Base-by-base conservation (phyloP, 371 early-diverging fungal genomes). In the Phascolomyces articulosus region DNA sequence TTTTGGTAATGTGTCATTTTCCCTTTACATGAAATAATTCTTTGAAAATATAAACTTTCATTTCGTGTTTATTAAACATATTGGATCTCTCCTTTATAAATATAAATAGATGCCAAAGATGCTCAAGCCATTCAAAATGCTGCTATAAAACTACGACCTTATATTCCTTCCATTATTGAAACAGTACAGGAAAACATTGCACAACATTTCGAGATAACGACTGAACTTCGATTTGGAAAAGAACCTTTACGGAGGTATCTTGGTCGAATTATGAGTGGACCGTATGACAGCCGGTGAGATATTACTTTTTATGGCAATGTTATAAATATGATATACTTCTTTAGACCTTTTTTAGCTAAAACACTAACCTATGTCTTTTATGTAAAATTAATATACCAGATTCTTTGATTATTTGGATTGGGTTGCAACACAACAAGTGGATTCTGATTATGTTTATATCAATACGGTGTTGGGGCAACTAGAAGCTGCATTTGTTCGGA, bases 181-280 rank as follows among this genome's bases (percentile, higher is more conserved):
- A 87, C 88, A 20, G 90, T 90, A 61, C 89, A 89, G 66, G 53
- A 55, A 40, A 85, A 86, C 58, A 74, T 92, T 21, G 78, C 77
- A 61, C 60, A 80, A 77, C 68, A 73, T 60, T 81, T 86, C 67
- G 76, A 90, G 57, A 79, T 82, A 58, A 84, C 86, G 67, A 84
- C 85, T 31, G 90, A 90, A 58, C 90, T 93, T 74, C 86, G 85
- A 66, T 91, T 91, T 82, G 85, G 93, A 65, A 93, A 92, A 66
- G 84, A 89, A 60, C 85, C 91, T 69, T 73, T 93, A 59, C 67
- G 73, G 41, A 88, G 87, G 62, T 94, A 94, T 67, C 77, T 94
- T 48, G 80, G 78, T 67, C 87, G 85, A 65, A 75, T 94, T 24
- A 85, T 94, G 21, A 84, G 83, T 0, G 86, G 87, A 29, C 89